Percentiles rank a stretch among this genome's conserved stretches.
phyloP scores from a whole-genome alignment of 495 filamentous ascomycete species.

The Neurospora intermedia region DNA sequence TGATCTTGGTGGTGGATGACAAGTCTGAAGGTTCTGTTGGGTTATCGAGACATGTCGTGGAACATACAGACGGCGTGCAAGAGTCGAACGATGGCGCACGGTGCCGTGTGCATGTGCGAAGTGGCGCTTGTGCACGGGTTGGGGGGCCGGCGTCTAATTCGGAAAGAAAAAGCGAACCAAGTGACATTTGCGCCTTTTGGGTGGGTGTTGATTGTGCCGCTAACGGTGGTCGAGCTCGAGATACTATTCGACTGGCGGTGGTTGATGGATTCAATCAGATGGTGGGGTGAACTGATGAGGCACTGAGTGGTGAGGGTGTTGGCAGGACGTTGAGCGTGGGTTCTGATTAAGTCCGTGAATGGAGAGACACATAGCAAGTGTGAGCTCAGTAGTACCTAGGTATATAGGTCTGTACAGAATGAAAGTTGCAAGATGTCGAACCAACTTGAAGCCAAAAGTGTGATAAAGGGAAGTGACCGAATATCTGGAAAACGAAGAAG shows the following conservation, averaged over 20 bases:
- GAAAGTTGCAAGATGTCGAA: not conserved
- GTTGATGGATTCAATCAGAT: not conserved
- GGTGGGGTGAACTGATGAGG: not conserved
- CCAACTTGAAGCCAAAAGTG: not conserved
- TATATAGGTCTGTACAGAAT: not conserved
- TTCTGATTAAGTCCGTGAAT: not conserved
- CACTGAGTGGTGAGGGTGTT: not conserved
- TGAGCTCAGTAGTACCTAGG: not conserved
- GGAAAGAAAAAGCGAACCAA: not conserved
- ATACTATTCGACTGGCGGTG: not conserved
- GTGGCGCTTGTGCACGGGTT: not conserved
- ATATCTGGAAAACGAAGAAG: not conserved
- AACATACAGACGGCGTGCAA: not conserved
- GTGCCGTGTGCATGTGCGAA: not conserved
- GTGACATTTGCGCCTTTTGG: not conserved
- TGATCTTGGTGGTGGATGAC: not conserved
- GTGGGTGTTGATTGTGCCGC: not conserved
- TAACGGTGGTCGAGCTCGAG: not conserved
- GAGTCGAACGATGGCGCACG: not conserved
- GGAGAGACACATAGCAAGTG: too few relatives aligned
- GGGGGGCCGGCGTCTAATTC: not conserved
- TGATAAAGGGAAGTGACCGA: not conserved
- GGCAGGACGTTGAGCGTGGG: not conserved
- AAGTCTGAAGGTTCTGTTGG: not conserved
- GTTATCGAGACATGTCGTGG: not conserved